Evolutionary conservation across 441 rosid species (phyloP).

Genomic region (Jatropha multifida): DNA sequence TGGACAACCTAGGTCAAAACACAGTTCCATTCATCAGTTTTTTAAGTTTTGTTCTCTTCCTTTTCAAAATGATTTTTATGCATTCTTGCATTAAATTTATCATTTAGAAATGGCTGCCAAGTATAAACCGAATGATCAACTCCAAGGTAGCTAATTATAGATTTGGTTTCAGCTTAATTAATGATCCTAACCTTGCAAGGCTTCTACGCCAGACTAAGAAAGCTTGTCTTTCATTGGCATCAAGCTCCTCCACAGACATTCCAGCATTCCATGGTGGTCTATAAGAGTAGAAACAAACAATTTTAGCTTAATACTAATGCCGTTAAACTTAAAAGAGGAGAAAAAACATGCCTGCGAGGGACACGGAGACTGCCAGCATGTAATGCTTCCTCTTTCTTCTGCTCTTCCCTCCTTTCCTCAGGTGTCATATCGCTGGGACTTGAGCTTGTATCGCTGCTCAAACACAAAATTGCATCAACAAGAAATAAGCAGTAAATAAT

Average conservation of each 20-base stretch:
- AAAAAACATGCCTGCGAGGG: slow-evolving; percentile 62
- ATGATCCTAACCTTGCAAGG: slow-evolving; percentile 56
- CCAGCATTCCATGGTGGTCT: slow-evolving; percentile 83
- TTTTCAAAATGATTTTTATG: background rate
- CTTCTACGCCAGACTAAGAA: slow-evolving; percentile 82
- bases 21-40: no score
- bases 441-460: slow-evolving; percentile 56
- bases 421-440: slow-evolving; percentile 43
- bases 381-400: slow-evolving; percentile 63
- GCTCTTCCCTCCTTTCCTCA: slow-evolving; percentile 60
- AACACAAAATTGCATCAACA: background rate
- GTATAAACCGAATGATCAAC: background rate
- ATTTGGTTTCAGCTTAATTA: background rate
- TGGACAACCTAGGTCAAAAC: background rate
- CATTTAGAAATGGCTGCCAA: background rate
- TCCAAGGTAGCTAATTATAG: background rate
- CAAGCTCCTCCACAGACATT: slow-evolving; percentile 79
- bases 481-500: background rate
- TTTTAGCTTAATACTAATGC: background rate
- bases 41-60: background rate
- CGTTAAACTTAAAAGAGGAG: background rate
- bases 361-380: slow-evolving; percentile 65
- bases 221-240: slow-evolving; percentile 74
- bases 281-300: slow-evolving; percentile 14
- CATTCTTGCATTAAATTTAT: background rate